A percentile compares a stretch with the other conserved stretches of the same genome.
phyloP scores from a whole-genome alignment of 257 asterid genomes.

The Prunella vulgaris region DNA sequence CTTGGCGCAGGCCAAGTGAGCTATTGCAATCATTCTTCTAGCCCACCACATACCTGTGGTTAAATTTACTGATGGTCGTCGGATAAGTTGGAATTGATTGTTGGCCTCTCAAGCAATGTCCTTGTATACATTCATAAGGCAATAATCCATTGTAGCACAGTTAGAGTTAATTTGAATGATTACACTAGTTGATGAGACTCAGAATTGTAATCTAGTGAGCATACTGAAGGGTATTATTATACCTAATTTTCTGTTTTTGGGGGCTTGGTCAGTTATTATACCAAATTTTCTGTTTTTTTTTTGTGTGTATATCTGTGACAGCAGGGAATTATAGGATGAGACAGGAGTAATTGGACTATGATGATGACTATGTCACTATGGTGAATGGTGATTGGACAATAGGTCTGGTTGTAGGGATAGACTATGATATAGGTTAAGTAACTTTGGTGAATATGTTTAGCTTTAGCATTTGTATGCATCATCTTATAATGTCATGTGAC shows the following conservation, averaged over 20 bases:
- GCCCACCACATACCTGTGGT: not conserved
- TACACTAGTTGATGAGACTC: not conserved
- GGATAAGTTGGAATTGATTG: not conserved
- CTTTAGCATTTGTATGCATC: not conserved
- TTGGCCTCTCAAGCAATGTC: not conserved
- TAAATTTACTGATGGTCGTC: not conserved
- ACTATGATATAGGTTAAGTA: not conserved
- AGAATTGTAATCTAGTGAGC: not conserved
- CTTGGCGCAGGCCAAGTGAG: not conserved
- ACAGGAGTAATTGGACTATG: not conserved
- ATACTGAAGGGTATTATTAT: not conserved
- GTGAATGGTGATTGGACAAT: slow-evolving; percentile 1
- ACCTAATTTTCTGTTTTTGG: not conserved
- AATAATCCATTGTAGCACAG: not conserved
- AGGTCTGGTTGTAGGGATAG: not conserved
- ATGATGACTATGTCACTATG: not conserved
- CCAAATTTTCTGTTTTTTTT: not conserved
- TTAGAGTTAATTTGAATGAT: not conserved
- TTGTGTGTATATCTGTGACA: not conserved
- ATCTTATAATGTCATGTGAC: not conserved
- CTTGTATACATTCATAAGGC: not conserved
- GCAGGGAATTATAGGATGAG: not conserved
- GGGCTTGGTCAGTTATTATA: not conserved
- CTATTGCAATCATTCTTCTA: not conserved
- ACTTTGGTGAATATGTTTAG: not conserved